Base-by-base conservation (phyloP, 148 eudicot genomes). In the Camellia lanceoleosa region DNA sequence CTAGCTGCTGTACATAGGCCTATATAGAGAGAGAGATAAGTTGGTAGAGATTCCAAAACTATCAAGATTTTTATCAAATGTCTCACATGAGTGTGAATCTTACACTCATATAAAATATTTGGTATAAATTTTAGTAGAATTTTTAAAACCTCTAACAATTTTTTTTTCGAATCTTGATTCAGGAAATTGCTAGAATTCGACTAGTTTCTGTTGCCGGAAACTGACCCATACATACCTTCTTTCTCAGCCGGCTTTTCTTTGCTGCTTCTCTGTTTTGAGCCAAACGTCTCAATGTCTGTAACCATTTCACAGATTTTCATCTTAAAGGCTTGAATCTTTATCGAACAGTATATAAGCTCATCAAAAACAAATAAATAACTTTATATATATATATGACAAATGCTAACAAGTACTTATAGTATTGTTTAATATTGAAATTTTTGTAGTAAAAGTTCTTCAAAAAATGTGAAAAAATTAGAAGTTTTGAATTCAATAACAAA, bases 241-340 rank as follows among this genome's bases (percentile, higher is more conserved):
- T 94, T 75, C 96, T 90, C 9, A 92, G 90, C 73, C 98, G 90
- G 83, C 98, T 94, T 83, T 94, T 94, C 68, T 78, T 92, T 30
- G 98, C 98, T 62, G 98, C 98, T 90, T 94, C 98, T 85, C 96
- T 87, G 86, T 94, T 94, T 81, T 94, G 96, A 71, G 98, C 98
- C 79, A 94, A 88, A 63, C 98, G 98, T 79, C 98, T 87, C 79
- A 90, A 81, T 46, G 94, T 91, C 93, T 90, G 84, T 23, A 76
- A 80, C 68, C 49, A 52, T 42, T 30, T 68, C 38, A 65, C 12
- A 58, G 5, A 72, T 12, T 60, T 44, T 30, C 41, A 74, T 19
- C 16, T 80, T 55, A 5, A 30, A 55, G 23, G 0, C n/a, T 14
- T 6, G 18, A 58, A 58, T 3, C 10, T 9, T 66, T 38, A 8